phyloP scores from a whole-genome alignment of 1,284 basidiomycete genomes.

The Moesziomyces antarcticus region DNA sequence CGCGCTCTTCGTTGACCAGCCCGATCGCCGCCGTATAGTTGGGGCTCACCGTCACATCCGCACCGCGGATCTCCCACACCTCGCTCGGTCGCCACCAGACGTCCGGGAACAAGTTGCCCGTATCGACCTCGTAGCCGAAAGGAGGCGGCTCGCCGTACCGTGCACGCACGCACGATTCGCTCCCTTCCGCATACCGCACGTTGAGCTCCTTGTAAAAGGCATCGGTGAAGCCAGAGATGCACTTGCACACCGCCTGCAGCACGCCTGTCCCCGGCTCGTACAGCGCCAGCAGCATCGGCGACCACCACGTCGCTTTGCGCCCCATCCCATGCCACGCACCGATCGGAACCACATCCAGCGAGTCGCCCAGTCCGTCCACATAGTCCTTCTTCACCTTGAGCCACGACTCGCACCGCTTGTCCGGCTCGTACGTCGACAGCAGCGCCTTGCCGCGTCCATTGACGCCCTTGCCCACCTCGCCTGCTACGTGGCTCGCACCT shows the following conservation, averaged over 20 bases:
- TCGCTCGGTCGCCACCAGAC: slow-evolving; percentile 80
- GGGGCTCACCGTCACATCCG: slow-evolving; percentile 83
- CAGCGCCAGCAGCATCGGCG: slow-evolving; percentile 82
- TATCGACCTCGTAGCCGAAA: slow-evolving; percentile 48
- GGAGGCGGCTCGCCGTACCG: slow-evolving; percentile 22
- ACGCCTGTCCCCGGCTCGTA: slow-evolving; percentile 79
- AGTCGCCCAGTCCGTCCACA: slow-evolving; percentile 74
- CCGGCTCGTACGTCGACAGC: slow-evolving; percentile 87
- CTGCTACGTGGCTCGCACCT: background rate
- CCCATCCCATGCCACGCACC: slow-evolving; percentile 89
- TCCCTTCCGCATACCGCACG: slow-evolving; percentile 37
- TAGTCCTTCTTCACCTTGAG: slow-evolving; percentile 78
- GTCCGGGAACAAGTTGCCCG: slow-evolving; percentile 77
- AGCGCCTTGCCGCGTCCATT: slow-evolving; percentile 75
- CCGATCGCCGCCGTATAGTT: slow-evolving; percentile 84
- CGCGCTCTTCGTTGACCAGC: slow-evolving; percentile 74
- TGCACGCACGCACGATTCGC: slow-evolving; percentile 32
- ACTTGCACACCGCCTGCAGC: slow-evolving; percentile 71
- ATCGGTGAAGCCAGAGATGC: slow-evolving; percentile 82
- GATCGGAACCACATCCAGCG: slow-evolving; percentile 62
- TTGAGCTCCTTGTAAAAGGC: slow-evolving; percentile 76
- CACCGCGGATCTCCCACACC: slow-evolving; percentile 80
- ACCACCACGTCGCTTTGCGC: slow-evolving; percentile 93
- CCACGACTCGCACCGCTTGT: slow-evolving; percentile 69
- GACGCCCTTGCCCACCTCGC: slow-evolving; percentile 52